phyloP scores from a whole-genome alignment of 805 yeast genomes.

The Cyberlindnera galapagoensis region DNA sequence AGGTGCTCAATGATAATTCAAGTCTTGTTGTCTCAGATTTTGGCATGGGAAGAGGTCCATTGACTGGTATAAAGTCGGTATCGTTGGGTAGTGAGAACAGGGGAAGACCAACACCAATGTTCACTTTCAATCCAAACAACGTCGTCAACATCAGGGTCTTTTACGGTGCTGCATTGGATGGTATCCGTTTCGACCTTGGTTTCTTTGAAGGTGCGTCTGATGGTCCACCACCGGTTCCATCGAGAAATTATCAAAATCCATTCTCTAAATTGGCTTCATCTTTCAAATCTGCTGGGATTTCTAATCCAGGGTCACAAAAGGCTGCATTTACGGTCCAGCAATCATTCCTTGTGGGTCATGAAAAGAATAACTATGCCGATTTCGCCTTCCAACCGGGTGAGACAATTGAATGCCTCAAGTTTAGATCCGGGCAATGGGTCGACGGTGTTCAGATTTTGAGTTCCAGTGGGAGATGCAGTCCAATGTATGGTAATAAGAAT shows the following conservation, averaged over 20 bases:
- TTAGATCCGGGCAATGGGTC: conserved; percentile 82
- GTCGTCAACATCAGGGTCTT: conserved; percentile 56
- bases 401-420: conserved; percentile 46
- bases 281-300: conserved; percentile 9
- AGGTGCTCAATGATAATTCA: conserved; percentile 10
- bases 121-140: conserved; percentile 30
- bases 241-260: conserved; percentile 35
- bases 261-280: conserved; percentile 20
- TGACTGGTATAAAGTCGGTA: conserved; percentile 34
- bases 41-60: conserved; percentile 34
- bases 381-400: conserved; percentile 55
- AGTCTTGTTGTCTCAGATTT: conserved; percentile 28
- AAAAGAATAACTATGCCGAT: conserved; percentile 46
- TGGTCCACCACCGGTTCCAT: conserved; percentile 41
- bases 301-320: conserved; percentile 7
- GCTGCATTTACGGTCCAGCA: conserved; percentile 1
- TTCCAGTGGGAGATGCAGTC: conserved; percentile 43
- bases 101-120: conserved; percentile 22
- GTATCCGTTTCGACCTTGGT: conserved; percentile 47
- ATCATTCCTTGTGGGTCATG: conserved; percentile 41
- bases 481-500: conserved; percentile 56
- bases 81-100: conserved; percentile 25
- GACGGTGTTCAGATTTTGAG: conserved; percentile 80
- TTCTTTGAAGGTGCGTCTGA: conserved; percentile 6
- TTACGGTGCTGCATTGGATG: conserved; percentile 78